Evolutionary conservation across 768 basidiomycete species (phyloP), one percentile per base, ranked within the genome.

Genomic region (Galerina sulciceps): DNA sequence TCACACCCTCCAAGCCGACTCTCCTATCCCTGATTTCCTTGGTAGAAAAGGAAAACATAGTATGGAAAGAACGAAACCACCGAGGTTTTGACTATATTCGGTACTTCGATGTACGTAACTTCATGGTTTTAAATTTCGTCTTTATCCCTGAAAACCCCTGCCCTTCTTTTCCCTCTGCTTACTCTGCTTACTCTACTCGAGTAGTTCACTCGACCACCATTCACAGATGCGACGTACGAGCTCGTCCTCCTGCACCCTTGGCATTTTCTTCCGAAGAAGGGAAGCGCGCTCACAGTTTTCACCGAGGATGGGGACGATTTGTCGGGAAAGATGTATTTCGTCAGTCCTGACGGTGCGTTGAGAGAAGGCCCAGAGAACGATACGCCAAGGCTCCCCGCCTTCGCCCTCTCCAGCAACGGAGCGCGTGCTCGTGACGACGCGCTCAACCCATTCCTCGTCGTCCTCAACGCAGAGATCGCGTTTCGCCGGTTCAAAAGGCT

Each of bases 181-280:
- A n/a, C n/a, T n/a, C n/a, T n/a, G n/a, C n/a, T n/a, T n/a, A n/a
- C n/a, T n/a, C n/a, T n/a, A n/a, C n/a, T n/a, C n/a, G n/a, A n/a
- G n/a, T 6, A 11, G 59, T 45, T 57, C 50, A 20, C 22, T 40
- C 3, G 18, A 10, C 34, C 22, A 34, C 58, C 58, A 53, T 60
- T 63, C 55, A 38, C 52, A 37, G 37, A 59, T 53, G 62, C 50
- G 13, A 17, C 26, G 41, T 63, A 60, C 46, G 57, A 62, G 18
- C 4, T 62, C 11, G 59, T 60, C 36, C 2, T 60, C 1, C n/a
- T 56, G 17, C 20, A 55, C 10, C 57, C 61, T 18, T 10, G 22
- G n/a, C 50, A 58, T 38, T 58, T 52, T 22, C 41, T 52, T 10
- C 56, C 41, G 26, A 18, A 17, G 13, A 50, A 17, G n/a, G 47